Evolutionary conservation across 768 basidiomycete genomes (phyloP), one percentile per base, ranked within the genome.

Genomic region (Astraeus odoratus): DNA sequence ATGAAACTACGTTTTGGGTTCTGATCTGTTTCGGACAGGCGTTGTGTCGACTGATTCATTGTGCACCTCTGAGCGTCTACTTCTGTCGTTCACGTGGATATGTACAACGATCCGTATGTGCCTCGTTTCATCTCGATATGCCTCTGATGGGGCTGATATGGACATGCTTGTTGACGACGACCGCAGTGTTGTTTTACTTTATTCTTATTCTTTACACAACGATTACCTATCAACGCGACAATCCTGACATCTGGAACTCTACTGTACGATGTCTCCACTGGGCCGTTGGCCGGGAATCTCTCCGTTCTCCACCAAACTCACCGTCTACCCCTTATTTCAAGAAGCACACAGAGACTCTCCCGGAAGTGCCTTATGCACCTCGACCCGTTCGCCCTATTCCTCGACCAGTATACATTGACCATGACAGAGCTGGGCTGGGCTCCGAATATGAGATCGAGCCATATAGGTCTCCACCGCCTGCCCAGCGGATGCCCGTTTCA

Each of bases 41-140:
- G 35, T 39, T 3, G 1, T 23, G 10, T 47, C 16, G 2, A 5
- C 19, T 13, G 3, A 47, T 39, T 27, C 20, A 8, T 10, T 34
- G 4, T 88, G 84, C 55, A 60, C 64, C 5, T 84, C 85, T 8
- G 69, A 71, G 18, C 68, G 63, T 36, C 67, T 81, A 23, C 64
- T 86, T 23, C 64, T 78, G 49, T 79, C 73, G 3, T 82, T 85
- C 53, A 69, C 76, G 41, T 84, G 81, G 82, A 62, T 68, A 33
- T 71, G 63, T 52, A 63, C 71, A 22, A 42, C 61, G 36, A 58
- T 60, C 26, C 56, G 77, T 79, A 44, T 45, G 75, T 69, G 22
- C 22, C 43, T 20, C 15, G 27, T 22, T 39, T 31, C n/a, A 42
- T 9, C 36, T 46, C 16, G 15, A 10, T 4, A 8, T 41, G 39